Percentiles rank a stretch among this genome's conserved stretches.
phyloP scores from a whole-genome alignment of 2,329 filamentous ascomycete genomes.

The Penicillium sp. region DNA sequence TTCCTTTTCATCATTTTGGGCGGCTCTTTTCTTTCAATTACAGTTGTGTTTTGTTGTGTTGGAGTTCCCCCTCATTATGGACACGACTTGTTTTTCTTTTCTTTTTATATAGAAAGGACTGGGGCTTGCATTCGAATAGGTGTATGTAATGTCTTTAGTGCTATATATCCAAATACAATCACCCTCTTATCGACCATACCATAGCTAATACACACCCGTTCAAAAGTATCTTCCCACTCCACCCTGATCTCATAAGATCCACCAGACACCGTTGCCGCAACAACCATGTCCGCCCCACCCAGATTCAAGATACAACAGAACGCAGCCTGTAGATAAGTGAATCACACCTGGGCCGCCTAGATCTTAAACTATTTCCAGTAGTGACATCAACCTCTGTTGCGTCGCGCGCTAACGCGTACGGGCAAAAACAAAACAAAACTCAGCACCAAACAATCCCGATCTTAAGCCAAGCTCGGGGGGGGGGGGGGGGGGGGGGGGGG shows the following conservation, averaged over 20 bases:
- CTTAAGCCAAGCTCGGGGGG: no score
- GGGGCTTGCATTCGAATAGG: slow-evolving; percentile 8
- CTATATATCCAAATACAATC: slow-evolving; percentile 4
- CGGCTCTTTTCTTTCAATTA: slow-evolving; percentile 9
- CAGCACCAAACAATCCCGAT: neutral
- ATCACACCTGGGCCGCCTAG: neutral
- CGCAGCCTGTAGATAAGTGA: neutral
- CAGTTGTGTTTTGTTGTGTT: slow-evolving; percentile 6
- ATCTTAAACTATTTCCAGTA: neutral
- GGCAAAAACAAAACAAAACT: slow-evolving; percentile 24
- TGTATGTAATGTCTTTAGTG: slow-evolving; percentile 9
- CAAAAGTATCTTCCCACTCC: no score
- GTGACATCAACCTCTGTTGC: neutral
- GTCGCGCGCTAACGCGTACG: slow-evolving; percentile 13
- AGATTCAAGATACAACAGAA: neutral
- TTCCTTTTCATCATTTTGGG: slow-evolving; percentile 1
- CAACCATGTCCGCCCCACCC: neutral
- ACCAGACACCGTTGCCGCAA: neutral
- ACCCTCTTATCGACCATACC: no score
- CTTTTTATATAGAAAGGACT: slow-evolving; percentile 13
- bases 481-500: no score
- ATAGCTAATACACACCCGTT: no score
- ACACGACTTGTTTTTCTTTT: slow-evolving; percentile 11
- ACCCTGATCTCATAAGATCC: neutral
- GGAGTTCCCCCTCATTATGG: slow-evolving; percentile 15